Evolutionary conservation across 495 filamentous ascomycete species (phyloP), one percentile per base, ranked within the genome.

Genomic region (Neurospora cerealis): DNA sequence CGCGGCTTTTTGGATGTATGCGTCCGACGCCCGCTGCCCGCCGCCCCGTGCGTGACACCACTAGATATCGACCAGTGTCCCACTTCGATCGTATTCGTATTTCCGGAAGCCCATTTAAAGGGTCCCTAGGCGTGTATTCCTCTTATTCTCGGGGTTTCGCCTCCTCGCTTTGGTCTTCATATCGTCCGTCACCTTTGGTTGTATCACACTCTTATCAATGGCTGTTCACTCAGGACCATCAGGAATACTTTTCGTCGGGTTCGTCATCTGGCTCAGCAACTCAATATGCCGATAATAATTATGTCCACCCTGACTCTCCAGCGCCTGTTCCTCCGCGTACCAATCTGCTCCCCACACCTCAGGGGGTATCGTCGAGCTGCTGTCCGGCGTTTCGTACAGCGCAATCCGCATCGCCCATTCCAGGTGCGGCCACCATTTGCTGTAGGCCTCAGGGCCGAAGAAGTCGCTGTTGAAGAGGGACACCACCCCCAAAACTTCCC

Each of bases 321-420:
- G 70, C 32, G 79, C 79, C n/a, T 76, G 69, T 71, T 80, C 81
- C 71, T 85, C 83, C n/a, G 78, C 82, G 9, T 76, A 82, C 81
- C 84, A 85, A 72, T 84, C 83, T 3, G 81, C 78, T 70, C 85
- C 85, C 87, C 87, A 89, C 4, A 85, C 76, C 19, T 87, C 83
- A 0, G 84, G 77, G n/a, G 86, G 86, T 39, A 88, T 85, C 0
- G 78, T 74, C 36, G 73, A 77, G 19, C 77, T 75, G 32, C 79
- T 78, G 39, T 83, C 82, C 38, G 28, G 15, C 40, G 17, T 32
- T 41, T 85, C 84, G 73, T 82, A 86, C 38, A 86, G 72, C 1
- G 84, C 86, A 74, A 89, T 85, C 28, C 81, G 82, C 74, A 88
- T 74, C 1, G 87, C 83, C 87, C 87, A 89, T 69, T 87, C 85